Base-by-base conservation (phyloP, 495 filamentous ascomycete genomes). In the Trichocladium uniseriatum region DNA sequence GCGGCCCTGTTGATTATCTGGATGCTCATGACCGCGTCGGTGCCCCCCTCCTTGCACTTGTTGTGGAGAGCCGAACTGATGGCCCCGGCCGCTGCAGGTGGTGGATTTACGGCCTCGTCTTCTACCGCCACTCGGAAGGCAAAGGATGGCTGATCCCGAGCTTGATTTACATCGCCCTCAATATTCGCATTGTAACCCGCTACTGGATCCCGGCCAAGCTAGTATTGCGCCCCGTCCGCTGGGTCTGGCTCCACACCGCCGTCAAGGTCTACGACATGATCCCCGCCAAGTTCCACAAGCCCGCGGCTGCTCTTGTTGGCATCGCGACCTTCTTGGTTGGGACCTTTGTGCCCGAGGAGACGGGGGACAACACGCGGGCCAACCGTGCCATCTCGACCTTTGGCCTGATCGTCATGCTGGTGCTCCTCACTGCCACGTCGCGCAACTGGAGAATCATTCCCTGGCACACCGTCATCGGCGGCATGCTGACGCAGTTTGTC, bases 401-500 rank as follows among this genome's bases (percentile, higher is more conserved):
- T 46, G 89, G 89, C 18, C 70, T 94, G 3, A 51, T 80, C 7
- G 83, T 95, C 20, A 81, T 89, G 65, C 70, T 94, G 51, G 68
- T 61, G 42, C 35, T 67, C 1, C 73, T 95, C 46, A 89, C 78
- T 62, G 56, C 59, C 27, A 89, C 87, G 2, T 92, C 86, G 22
- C 77, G 74, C 43, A 76, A 89, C 62, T 78, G 83, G 45, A 81
- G 73, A 54, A 72, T 70, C n/a, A 78, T 89, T 44, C 74, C 78
- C n/a, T 87, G 84, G 84, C 85, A 92, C 56, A 89, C 89, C 0
- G 89, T 95, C 46, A 87, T 94, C 51, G 70, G 69, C 35, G 89
- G 89, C 38, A 94, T 92, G 83, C 72, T 94, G 38, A 74, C 79
- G 27, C 89, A 95, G 58, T 95, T 91, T 66, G 75, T 95, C 60